Base-by-base conservation (phyloP, 2,329 filamentous ascomycete genomes). In the Penicillium sp. region DNA sequence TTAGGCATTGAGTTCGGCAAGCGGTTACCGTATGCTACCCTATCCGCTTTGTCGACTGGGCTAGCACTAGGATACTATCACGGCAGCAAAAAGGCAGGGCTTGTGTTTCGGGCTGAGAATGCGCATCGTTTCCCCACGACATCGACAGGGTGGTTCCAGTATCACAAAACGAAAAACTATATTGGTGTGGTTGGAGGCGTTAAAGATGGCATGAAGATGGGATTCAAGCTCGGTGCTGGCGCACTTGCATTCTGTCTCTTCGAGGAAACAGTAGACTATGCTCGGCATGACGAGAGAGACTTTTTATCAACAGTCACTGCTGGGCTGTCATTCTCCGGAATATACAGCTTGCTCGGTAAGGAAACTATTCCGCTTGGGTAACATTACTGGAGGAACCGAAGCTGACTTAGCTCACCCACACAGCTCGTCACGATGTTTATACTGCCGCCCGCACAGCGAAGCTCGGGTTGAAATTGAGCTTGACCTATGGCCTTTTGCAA, bases 91-190 rank as follows among this genome's bases (percentile, higher is more conserved):
- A 86, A 84, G 71, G 85, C 90, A 0, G 88, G 89, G 51, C 82
- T 96, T 57, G 89, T 89, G 40, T 99, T 97, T 79, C 89, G 93
- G 55, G 94, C 94, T 59, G 94, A 99, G 77, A 96, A 99, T 72
- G 92, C 94, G 1, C 94, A 99, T 80, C 90, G 93, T 64, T 86
- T 97, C 61, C 94, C 94, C 21, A 87, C 85, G 4, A 88, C 88
- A 1, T 87, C 90, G 27, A 86, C 87, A 2, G 93, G 92, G 19
- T 99, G 94, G 94, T 99, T 93, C 73, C 84, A 97, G n/a, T 99
- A 99, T 76, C 93, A 97, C 80, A 97, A 97, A 78, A 91, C 87
- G 72, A 97, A 97, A 77, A 97, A 96, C 76, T 97, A 99, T 78
- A 86, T 91, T 68, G 84, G 89, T 51, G 87, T 90, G 68, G 83